These are phyloP conservation scores for Saccharomycopsis sp. DNA, from an alignment of 805 yeast genomes.

Conservation along the genomic window DNA sequence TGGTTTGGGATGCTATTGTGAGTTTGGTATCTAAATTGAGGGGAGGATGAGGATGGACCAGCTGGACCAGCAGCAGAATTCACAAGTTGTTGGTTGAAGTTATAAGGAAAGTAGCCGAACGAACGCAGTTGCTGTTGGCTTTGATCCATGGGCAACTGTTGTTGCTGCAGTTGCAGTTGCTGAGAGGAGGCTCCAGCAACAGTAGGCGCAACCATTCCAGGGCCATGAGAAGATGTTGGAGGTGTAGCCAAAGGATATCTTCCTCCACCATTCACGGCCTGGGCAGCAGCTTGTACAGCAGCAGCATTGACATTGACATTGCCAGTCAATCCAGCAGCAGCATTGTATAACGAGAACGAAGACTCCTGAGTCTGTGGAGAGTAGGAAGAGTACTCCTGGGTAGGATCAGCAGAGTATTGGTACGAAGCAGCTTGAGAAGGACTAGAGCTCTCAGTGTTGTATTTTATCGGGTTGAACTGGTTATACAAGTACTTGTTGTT, in stretches of 20 bases:
- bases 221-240: background rate
- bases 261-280: background rate
- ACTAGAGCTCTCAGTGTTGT: background rate
- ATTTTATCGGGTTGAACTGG: conserved; percentile 4
- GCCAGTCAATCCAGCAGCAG: background rate
- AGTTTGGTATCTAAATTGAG: background rate
- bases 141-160: conserved; percentile 1
- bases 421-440: background rate
- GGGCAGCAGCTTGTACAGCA: background rate
- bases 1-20: background rate
- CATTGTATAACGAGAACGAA: background rate
- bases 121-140: conserved; percentile 3
- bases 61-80: background rate
- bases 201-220: background rate
- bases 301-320: background rate
- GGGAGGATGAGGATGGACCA: background rate
- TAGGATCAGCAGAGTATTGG: background rate
- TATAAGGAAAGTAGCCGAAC: background rate
- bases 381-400: background rate
- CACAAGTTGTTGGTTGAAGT: background rate
- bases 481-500: conserved; percentile 3
- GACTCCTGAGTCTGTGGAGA: background rate
- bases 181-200: background rate
- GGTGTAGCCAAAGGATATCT: background rate
- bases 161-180: conserved; percentile 9